A percentile compares a stretch with the other conserved stretches of the same genome.
Conservation (phyloP, 176 grass and related monocot species). For the Rhynchospora breviuscula region DNA sequence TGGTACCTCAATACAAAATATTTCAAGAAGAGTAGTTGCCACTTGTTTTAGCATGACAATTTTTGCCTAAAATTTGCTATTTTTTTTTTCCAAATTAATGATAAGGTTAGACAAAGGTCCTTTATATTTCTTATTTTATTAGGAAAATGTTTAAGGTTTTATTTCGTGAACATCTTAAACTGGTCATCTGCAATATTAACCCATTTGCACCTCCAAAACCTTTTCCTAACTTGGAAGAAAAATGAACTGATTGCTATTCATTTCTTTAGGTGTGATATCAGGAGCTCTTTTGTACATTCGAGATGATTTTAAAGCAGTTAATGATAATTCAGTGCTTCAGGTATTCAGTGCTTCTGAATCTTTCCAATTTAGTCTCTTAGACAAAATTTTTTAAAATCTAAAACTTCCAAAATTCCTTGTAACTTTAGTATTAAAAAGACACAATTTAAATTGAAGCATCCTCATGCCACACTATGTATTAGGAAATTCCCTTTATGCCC, state of each 20-base stretch:
- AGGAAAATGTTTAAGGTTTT: not conserved
- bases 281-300: conserved; percentile 95
- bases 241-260: not conserved
- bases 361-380: not conserved
- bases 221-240: not conserved
- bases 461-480: not conserved
- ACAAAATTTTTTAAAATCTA: not conserved
- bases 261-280: conserved; percentile 73
- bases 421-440: not conserved
- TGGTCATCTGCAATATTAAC: not conserved
- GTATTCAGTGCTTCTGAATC: conserved; percentile 22
- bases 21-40: not conserved
- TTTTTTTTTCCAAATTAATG: not conserved
- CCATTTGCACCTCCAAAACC: not conserved
- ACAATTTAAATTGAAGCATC: not conserved
- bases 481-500: not conserved
- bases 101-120: not conserved
- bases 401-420: not conserved
- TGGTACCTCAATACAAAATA: not conserved
- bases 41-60: not conserved
- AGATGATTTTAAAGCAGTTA: conserved; percentile 70
- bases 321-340: conserved; percentile 73
- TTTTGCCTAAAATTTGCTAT: not conserved
- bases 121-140: not conserved
- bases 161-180: not conserved